phyloP scores from a whole-genome alignment of 345 rosid species.

The Citrus inodora region DNA sequence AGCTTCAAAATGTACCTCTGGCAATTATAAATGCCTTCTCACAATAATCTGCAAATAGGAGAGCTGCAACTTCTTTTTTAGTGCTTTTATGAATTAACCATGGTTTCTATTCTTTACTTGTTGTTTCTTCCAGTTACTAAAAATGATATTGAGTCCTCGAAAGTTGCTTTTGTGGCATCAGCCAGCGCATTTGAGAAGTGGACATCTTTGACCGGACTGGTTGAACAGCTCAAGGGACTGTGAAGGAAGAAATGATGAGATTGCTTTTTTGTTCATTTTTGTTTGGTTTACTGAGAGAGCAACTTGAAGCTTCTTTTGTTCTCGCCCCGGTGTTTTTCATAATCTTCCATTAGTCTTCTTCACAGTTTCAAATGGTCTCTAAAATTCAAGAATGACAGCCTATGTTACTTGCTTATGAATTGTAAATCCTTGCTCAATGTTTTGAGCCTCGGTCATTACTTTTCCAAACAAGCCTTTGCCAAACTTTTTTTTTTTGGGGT shows the following conservation, averaged over 20 bases:
- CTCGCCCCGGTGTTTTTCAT: background rate
- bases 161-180: constrained; percentile 66
- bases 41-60: background rate
- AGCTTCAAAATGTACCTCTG: background rate
- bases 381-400: constrained; percentile 4
- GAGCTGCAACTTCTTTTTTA: background rate
- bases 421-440: constrained; percentile 12
- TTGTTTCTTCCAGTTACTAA: constrained; percentile 43
- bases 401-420: background rate
- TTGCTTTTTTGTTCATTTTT: background rate
- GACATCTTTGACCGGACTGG: constrained; percentile 67
- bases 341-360: background rate
- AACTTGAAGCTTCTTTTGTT: background rate
- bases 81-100: background rate
- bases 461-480: background rate
- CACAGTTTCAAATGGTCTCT: background rate
- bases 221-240: constrained; percentile 65
- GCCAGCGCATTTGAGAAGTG: constrained; percentile 86
- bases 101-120: background rate
- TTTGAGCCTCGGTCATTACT: constrained; percentile 17
- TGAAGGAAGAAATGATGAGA: constrained; percentile 20
- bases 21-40: background rate
- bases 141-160: constrained; percentile 77
- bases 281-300: background rate
- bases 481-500: background rate